These are phyloP conservation scores for Hamamelis virginiana DNA, from an alignment of 164 flowering plant genomes.

Conservation along the genomic window DNA sequence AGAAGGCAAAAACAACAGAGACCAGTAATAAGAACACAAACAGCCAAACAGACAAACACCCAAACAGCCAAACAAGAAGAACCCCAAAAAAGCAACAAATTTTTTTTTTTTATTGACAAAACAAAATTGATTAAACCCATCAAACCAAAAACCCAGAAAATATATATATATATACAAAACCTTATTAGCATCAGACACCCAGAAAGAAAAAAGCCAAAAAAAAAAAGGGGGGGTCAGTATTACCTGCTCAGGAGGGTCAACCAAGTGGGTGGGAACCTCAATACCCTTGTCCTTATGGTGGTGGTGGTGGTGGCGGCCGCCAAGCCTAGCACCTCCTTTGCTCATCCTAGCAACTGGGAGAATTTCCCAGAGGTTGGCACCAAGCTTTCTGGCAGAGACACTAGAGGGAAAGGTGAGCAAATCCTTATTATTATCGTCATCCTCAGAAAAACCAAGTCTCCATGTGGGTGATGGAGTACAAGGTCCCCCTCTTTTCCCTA, in stretches of 20 bases:
- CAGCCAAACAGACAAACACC: not conserved
- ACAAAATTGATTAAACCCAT: not conserved
- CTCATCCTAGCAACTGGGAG: conserved; percentile 35
- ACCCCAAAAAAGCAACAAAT: not conserved
- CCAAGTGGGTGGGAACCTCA: conserved; percentile 20
- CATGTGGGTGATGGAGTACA: conserved; percentile 72
- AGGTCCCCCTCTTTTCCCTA: conserved; percentile 58
- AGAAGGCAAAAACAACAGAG: too few relatives aligned
- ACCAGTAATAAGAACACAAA: not conserved
- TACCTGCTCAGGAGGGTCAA: conserved; percentile 38
- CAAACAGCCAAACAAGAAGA: not conserved
- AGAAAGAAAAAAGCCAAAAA: conserved; percentile 1
- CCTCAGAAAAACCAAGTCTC: conserved; percentile 36
- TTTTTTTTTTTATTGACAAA: not conserved
- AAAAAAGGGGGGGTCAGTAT: not conserved
- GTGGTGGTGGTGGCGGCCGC: conserved; percentile 27
- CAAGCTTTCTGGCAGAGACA: conserved; percentile 72
- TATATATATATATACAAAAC: not conserved
- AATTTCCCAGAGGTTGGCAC: conserved; percentile 71
- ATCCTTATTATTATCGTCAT: conserved; percentile 12
- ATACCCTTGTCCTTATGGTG: conserved; percentile 28
- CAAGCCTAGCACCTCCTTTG: conserved; percentile 24
- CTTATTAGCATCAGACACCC: not conserved
- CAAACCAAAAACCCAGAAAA: not conserved
- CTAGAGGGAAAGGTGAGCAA: conserved; percentile 16